Evolutionary conservation across 2,329 filamentous ascomycete species (phyloP).

Genomic region (Trichophyton mentagrophytes): DNA sequence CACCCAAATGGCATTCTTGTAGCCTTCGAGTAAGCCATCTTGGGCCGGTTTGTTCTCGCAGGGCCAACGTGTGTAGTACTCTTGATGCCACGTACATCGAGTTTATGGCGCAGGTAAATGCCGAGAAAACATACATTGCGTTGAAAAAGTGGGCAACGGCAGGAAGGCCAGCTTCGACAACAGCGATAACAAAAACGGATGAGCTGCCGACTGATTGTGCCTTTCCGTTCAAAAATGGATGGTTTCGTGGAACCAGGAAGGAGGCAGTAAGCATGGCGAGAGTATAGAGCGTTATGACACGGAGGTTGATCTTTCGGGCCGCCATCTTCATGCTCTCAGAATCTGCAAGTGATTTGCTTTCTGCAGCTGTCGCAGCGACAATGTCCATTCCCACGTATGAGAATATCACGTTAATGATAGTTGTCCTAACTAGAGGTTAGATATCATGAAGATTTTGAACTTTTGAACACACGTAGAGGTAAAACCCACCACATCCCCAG

Average conservation of each 20-base stretch:
- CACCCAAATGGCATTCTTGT: constrained; percentile 26
- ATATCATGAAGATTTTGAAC: constrained; percentile 11
- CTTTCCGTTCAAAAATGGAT: constrained; percentile 31
- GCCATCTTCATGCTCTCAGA: constrained; percentile 36
- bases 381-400: constrained; percentile 34
- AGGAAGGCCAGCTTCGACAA: constrained; percentile 28
- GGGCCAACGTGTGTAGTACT: constrained; percentile 33
- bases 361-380: constrained; percentile 33
- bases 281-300: constrained; percentile 34
- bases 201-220: constrained; percentile 25
- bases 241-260: constrained; percentile 32
- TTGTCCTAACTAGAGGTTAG: constrained; percentile 27
- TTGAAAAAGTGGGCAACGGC: constrained; percentile 33
- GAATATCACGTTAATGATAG: constrained; percentile 32
- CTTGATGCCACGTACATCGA: constrained; percentile 33
- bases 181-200: constrained; percentile 32
- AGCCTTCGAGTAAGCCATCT: constrained; percentile 31
- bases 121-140: constrained; percentile 35
- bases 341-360: constrained; percentile 30
- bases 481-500: constrained; percentile 28
- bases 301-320: constrained; percentile 32
- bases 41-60: constrained; percentile 27
- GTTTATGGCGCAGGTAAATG: constrained; percentile 32
- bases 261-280: constrained; percentile 32
- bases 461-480: not conserved